These are phyloP conservation scores for Sporisorium iseilematis-ciliati DNA, from an alignment of 1,284 basidiomycete species.

Conservation along the genomic window DNA sequence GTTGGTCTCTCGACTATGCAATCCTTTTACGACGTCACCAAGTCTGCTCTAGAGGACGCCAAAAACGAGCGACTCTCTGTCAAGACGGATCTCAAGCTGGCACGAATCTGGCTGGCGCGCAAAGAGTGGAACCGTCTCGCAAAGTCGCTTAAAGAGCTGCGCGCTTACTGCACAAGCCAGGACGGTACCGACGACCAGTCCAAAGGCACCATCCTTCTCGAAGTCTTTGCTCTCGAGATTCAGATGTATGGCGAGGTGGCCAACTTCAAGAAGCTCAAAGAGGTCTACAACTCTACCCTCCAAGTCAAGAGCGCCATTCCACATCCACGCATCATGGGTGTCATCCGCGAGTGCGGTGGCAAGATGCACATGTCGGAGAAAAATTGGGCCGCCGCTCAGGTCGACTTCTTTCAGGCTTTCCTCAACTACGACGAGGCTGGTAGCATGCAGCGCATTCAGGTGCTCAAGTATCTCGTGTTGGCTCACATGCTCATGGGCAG, in stretches of 20 bases:
- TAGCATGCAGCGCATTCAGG: conserved; percentile 93
- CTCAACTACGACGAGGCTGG: conserved; percentile 98
- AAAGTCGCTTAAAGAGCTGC: conserved; percentile 73
- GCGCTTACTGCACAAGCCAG: conserved; percentile 73
- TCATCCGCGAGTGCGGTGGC: conserved; percentile 98
- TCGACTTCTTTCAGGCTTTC: conserved; percentile 99
- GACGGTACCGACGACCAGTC: conserved; percentile 85
- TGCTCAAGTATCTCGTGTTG: conserved; percentile 96
- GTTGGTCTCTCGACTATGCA: conserved; percentile 90
- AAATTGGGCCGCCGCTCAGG: conserved; percentile 95
- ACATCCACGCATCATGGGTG: conserved; percentile 97
- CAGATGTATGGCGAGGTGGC: conserved; percentile 98
- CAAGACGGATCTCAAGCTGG: conserved; percentile 96
- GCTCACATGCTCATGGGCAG: conserved; percentile 98
- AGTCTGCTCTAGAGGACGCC: conserved; percentile 87
- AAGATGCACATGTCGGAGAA: conserved; percentile 99
- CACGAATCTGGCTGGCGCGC: conserved; percentile 95
- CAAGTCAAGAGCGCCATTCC: conserved; percentile 95
- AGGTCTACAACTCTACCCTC: conserved; percentile 95
- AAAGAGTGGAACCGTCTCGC: conserved; percentile 85
- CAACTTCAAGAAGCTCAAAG: conserved; percentile 95
- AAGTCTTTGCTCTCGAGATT: conserved; percentile 97
- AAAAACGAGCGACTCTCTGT: conserved; percentile 97
- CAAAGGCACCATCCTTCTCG: conserved; percentile 90
- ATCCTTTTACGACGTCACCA: conserved; percentile 93